Base-by-base conservation (phyloP, 139 green algal species). In the Auxenochlorella pyrenoidosa region DNA sequence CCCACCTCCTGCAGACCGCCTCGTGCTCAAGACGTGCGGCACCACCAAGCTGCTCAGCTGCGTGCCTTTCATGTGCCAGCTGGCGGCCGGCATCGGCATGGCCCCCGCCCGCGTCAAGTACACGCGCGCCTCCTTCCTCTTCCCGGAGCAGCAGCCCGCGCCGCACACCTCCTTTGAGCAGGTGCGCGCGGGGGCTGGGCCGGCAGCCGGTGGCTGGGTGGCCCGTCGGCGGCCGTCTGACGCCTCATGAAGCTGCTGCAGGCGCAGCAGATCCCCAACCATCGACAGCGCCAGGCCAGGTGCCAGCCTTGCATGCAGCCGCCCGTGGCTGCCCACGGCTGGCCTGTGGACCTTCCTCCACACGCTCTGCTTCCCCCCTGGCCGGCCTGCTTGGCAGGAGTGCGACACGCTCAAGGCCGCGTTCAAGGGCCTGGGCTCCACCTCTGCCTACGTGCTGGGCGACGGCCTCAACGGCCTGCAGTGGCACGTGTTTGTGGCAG, bases 1-100 rank as follows among this genome's bases (percentile, higher is more conserved):
- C 43, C 12, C 40, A n/a, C 16, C 30, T 1, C n/a, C 43, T 34
- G 63, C 82, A 77, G 70, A 88, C 84, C 86, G 78, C 79, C 93
- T 97, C 75, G 94, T 99, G 10, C 93, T 99, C 38, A 99, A 99
- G 94, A 99, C 98, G 0, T 99, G 98, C 91, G 98, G 98, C 82
- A 99, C 96, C 83, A 99, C 98, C 34, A 90, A 91, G 77, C 94
- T 99, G 60, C 94, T 99, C 59, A 88, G 92, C 82, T 94, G 93
- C 6, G 93, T 99, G 71, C 94, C 95, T 2, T 78, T 89, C 28
- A 90, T 99, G 83, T 87, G 99, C 68, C 90, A 97, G 81, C 84
- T 94, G 28, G 96, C 97, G 8, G 88, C 60, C 0, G 82, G 79
- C 34, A 51, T 97, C 13, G 93, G 89, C 82, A 86, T 98, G 92